Evolutionary conservation across 306 rosid genomes (phyloP), one percentile per base, ranked within the genome.

Genomic region (Cicer judaicum): DNA sequence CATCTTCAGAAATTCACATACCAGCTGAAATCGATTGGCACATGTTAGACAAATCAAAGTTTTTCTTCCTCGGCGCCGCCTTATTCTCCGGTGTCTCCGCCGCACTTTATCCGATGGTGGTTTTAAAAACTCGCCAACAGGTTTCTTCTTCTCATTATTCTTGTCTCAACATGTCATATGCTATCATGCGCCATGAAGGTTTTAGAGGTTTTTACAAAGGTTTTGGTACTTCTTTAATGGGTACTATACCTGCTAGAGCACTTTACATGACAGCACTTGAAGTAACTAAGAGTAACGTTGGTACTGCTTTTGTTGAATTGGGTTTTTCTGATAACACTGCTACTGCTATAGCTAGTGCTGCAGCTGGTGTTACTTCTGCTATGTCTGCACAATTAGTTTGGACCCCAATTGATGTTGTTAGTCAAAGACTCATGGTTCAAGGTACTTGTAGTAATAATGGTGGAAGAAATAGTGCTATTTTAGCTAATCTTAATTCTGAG

Each of bases 1-100:
- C 97, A 52, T 70, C 86, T 66, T 80, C 96, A 1, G 97, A 94
- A 68, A 88, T 91, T 39, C 91, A 88, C 56, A 72, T 94, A 64
- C 98, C 98, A 10, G 87, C 89, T 0, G 98, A 94, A 60, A 87
- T 94, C 67, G 98, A 94, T 16, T 94, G 98, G 98, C 89, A 94
- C 85, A 94, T 94, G 98, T 80, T 94, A 1, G 98, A 94, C 79
- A 94, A 94, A 78, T 91, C 97, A 43, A 94, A 82, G 59, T 94
- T 94, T 56, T 94, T 91, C 90, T 87, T 91, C 83, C 84, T 94
- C 1, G 98, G 98, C 47, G 98, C 98, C 72, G 96, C 89, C 78
- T 77, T 94, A 64, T 94, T 94, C 81, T 94, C 98, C 3, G 97
- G 98, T 16, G 96, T 94, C 12, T 94, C 98, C 1, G 82, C 85